Conservation (phyloP, 768 basidiomycete species). For the Serendipita sp. region DNA sequence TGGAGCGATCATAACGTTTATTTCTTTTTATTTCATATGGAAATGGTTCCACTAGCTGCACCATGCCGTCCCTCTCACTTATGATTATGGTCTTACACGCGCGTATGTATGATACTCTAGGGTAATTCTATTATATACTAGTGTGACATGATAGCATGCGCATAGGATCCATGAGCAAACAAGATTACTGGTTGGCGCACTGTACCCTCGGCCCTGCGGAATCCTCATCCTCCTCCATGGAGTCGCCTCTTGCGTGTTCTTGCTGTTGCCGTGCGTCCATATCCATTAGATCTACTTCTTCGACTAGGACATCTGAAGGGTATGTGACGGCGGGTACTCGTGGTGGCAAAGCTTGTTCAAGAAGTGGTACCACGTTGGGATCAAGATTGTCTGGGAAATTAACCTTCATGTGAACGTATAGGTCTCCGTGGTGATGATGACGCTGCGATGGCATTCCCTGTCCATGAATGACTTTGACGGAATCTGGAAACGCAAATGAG, state of each 20-base stretch:
- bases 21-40: conserved; percentile 91
- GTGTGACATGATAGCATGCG: neutral
- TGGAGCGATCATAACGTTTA: conserved; percentile 74
- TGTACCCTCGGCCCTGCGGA: conserved; percentile 85
- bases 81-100: neutral
- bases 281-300: conserved; percentile 75
- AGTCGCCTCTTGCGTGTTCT: conserved; percentile 33
- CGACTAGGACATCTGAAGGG: conserved; percentile 49
- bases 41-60: conserved; percentile 52
- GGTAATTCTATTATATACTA: neutral
- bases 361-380: conserved; percentile 43
- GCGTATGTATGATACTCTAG: neutral
- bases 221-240: conserved; percentile 78
- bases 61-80: neutral
- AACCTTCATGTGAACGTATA: conserved; percentile 75
- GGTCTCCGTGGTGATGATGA: conserved; percentile 91
- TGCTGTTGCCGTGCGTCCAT: conserved; percentile 49
- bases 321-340: conserved; percentile 52
- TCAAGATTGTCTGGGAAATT: conserved; percentile 78
- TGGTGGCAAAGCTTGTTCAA: conserved; percentile 77
- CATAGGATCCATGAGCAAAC: neutral
- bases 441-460: conserved; percentile 99
- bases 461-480: conserved; percentile 63
- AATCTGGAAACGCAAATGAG: conserved; percentile 8
- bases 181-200: conserved; percentile 70